These are phyloP conservation scores for Eucalyptus urophylla DNA, from an alignment of 345 rosid species.

Conservation along the genomic window DNA sequence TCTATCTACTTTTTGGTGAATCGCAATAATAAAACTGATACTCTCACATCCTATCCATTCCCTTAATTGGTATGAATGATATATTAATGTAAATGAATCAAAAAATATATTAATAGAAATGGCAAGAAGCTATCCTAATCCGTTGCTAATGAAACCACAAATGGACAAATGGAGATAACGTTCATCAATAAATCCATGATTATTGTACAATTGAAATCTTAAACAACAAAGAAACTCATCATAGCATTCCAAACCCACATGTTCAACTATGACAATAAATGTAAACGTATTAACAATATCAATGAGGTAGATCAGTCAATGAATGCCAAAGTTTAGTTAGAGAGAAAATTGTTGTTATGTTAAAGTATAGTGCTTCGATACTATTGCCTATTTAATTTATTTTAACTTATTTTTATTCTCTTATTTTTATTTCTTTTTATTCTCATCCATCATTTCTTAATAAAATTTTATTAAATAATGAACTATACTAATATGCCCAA, in stretches of 20 bases:
- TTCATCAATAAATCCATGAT: not conserved
- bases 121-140: not conserved
- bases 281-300: not conserved
- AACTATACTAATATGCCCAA: not conserved
- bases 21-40: fast-evolving
- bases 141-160: not conserved
- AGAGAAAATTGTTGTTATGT: not conserved
- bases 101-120: fast-evolving
- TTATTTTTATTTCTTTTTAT: not conserved
- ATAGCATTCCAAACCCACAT: not conserved
- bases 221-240: not conserved
- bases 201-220: not conserved
- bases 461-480: not conserved
- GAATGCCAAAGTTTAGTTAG: not conserved
- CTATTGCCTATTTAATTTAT: not conserved
- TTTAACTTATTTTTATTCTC: not conserved
- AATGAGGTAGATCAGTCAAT: not conserved
- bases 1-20: not conserved
- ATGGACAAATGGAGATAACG: not conserved
- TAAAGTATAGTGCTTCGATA: not conserved
- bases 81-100: not conserved
- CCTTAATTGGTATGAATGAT: not conserved
- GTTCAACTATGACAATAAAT: not conserved
- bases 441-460: not conserved
- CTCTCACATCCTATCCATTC: not conserved